Conservation (phyloP, 192 early-diverging fungal genomes). For the Coemansia sp. region DNA sequence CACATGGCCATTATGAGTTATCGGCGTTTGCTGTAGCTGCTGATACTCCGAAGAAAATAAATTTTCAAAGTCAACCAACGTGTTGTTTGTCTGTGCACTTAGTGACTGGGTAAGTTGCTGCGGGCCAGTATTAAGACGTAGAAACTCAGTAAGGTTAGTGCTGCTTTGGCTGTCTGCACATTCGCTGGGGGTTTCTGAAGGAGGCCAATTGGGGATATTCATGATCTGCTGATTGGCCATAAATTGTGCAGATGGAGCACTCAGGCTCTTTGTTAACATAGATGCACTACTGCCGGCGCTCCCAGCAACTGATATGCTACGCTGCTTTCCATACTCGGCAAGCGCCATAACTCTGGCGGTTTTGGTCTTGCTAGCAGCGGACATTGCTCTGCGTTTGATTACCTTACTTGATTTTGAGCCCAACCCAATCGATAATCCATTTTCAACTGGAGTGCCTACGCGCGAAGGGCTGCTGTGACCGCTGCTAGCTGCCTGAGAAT, state of each 20-base stretch:
- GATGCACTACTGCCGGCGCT: not conserved
- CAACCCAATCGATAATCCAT: not conserved
- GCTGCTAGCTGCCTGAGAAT: not conserved
- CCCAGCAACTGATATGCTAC: slow-evolving; percentile 27
- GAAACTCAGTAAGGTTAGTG: not conserved
- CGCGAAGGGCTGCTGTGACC: not conserved
- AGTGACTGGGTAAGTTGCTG: not conserved
- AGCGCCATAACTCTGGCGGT: not conserved
- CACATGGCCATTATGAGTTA: not conserved
- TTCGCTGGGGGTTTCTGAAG: not conserved
- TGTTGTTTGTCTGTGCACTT: not conserved
- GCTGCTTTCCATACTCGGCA: slow-evolving; percentile 13
- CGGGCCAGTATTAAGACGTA: not conserved
- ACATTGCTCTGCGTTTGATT: slow-evolving; percentile 24
- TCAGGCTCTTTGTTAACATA: not conserved
- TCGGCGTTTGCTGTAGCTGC: not conserved
- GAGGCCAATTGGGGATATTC: slow-evolving; percentile 7
- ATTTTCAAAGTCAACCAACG: not conserved
- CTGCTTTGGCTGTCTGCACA: not conserved
- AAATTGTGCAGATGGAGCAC: not conserved
- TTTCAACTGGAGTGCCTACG: not conserved
- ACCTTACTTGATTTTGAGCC: slow-evolving; percentile 7
- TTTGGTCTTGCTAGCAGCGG: slow-evolving; percentile 12
- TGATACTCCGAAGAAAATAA: not conserved
- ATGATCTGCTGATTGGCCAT: not conserved